phyloP scores from a whole-genome alignment of 2,329 filamentous ascomycete species.

The Penicillium sp. region DNA sequence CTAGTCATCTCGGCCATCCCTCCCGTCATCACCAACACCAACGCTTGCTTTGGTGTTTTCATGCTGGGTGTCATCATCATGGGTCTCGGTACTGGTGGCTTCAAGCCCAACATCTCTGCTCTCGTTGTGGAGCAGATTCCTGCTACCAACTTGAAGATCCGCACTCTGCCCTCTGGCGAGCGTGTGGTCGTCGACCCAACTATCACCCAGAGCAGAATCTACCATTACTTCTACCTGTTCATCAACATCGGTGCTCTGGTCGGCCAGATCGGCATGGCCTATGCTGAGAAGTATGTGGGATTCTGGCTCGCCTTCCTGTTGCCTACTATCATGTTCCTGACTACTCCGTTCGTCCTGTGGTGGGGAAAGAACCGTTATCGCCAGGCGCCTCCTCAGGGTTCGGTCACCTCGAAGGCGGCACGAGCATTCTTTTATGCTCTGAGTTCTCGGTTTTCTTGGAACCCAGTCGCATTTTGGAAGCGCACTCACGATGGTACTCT shows the following conservation, averaged over 20 bases:
- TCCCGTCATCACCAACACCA: constrained; percentile 54
- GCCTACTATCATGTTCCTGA: constrained; percentile 61
- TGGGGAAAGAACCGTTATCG: constrained; percentile 60
- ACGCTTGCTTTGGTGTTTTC: constrained; percentile 60
- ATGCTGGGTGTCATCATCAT: constrained; percentile 62
- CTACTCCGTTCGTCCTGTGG: constrained; percentile 59
- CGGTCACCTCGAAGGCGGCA: constrained; percentile 64
- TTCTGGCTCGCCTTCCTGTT: constrained; percentile 60
- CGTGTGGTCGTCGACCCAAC: constrained; percentile 66
- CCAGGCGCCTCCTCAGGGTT: constrained; percentile 64
- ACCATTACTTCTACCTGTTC: constrained; percentile 66
- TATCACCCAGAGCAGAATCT: constrained; percentile 64
- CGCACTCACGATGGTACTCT: constrained; percentile 16
- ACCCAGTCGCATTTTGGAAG: constrained; percentile 46
- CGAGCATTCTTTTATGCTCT: constrained; percentile 57
- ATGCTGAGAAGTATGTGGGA: constrained; percentile 69
- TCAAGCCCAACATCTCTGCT: constrained; percentile 74
- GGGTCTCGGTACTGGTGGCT: constrained; percentile 69
- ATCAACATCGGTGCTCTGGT: constrained; percentile 64
- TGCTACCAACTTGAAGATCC: constrained; percentile 55
- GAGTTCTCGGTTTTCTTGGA: constrained; percentile 60
- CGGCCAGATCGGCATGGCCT: constrained; percentile 63
- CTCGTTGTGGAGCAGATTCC: constrained; percentile 66
- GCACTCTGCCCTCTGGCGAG: constrained; percentile 54
- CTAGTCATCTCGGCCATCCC: constrained; percentile 65